A percentile compares a stretch with the other conserved stretches of the same genome.
These are phyloP conservation scores for Hypoxylon cercidicola DNA, from an alignment of 495 filamentous ascomycete species.

Conservation along the genomic window DNA sequence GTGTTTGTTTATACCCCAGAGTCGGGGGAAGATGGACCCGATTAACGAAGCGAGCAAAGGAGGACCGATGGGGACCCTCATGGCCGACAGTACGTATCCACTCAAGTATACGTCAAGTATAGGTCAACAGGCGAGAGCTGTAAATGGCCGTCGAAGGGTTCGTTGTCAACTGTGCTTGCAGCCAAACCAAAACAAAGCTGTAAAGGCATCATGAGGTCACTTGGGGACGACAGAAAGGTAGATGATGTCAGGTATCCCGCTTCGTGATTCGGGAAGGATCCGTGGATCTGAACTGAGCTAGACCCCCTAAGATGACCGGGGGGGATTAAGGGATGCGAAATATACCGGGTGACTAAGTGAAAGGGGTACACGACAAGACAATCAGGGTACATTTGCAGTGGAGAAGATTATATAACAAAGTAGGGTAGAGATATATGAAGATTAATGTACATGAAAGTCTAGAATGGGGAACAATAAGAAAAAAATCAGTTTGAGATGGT, in stretches of 20 bases:
- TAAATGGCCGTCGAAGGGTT: too few species aligned
- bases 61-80: too few species aligned
- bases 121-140: too few species aligned
- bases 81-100: too few species aligned
- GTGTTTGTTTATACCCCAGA: too few species aligned
- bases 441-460: slow-evolving; percentile 1
- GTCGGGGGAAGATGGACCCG: too few species aligned
- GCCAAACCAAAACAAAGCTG: slow-evolving; percentile 2
- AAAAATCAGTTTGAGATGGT: slow-evolving; percentile 23
- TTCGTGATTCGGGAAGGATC: slow-evolving; percentile 36
- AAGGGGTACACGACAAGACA: slow-evolving; percentile 6
- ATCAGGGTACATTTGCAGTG: not conserved
- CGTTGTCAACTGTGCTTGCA: too few species aligned
- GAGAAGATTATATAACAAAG: too few species aligned
- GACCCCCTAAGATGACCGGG: slow-evolving; percentile 17
- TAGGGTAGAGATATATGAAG: not conserved
- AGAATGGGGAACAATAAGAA: slow-evolving; percentile 8
- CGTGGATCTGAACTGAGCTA: slow-evolving; percentile 29
- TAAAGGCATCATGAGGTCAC: slow-evolving; percentile 42
- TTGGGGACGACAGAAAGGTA: slow-evolving; percentile 25
- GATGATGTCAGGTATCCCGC: slow-evolving; percentile 38
- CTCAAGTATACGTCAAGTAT: too few species aligned
- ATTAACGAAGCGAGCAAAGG: too few species aligned
- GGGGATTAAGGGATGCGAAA: slow-evolving; percentile 7
- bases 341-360: slow-evolving; percentile 13